Evolutionary conservation across 2,329 filamentous ascomycete species (phyloP), one percentile per base, ranked within the genome.

Genomic region (Coniella lustricola): DNA sequence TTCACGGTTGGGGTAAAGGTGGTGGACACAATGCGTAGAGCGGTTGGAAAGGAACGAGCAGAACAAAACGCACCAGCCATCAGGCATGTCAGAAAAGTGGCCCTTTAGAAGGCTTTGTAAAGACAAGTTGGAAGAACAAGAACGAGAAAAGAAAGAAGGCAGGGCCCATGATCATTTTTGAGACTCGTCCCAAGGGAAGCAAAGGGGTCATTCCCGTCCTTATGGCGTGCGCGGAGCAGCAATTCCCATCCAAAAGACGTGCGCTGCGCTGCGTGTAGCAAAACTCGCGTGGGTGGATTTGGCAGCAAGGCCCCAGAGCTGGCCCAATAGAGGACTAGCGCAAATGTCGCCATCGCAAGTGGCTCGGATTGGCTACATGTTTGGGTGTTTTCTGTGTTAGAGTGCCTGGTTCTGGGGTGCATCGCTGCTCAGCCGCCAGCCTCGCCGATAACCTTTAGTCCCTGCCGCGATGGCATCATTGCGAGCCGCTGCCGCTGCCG

Each of bases 141-240:
- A n/a, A n/a, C n/a, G n/a, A n/a, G n/a, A 10, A 29, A 29, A 33
- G 17, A 35, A 13, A 35, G 33, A 35, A 35, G 25, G 10, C 5
- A 29, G 5, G 25, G 25, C 25, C 25, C 25, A 29, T 10, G 5
- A 29, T 29, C 10, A 5, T 29, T 29, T 29, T 29, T 29, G 10
- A 29, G 25, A 29, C n/a, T n/a, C n/a, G n/a, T n/a, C n/a, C n/a
- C n/a, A n/a, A 29, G 10, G 25, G 25, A 29, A 10, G 10, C 25
- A 29, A 45, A 44, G 43, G 52, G 50, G 53, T 49, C 52, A 50
- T 54, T 59, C 55, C 55, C 45, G 56, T 55, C 54, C 53, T 57
- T 49, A 54, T 56, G 54, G 49, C 53, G 51, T 46, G 51, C 47
- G 36, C 45, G 31, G 53, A 35, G 38, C 39, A 17, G 46, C 47